A percentile compares a stretch with the other conserved stretches of the same genome.
Evolutionary conservation across 2,329 filamentous ascomycete genomes (phyloP).

Genomic region (Calonectria honghensis): DNA sequence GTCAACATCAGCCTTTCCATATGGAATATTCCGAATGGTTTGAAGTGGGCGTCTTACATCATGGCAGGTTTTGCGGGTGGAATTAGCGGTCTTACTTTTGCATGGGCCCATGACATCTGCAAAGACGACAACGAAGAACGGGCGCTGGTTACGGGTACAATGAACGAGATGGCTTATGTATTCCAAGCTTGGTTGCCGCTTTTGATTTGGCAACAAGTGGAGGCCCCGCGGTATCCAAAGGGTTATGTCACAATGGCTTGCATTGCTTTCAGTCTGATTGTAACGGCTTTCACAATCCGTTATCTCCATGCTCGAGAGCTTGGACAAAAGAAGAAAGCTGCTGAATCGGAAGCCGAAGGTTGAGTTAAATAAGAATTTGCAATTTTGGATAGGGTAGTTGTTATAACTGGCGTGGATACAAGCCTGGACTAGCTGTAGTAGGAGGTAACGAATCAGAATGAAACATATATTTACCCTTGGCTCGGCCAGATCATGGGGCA

Average conservation of each 20-base stretch:
- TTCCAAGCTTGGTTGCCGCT: conserved; percentile 82
- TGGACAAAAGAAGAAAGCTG: conserved; percentile 30
- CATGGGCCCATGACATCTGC: conserved; percentile 71
- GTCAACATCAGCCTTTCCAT: conserved; percentile 62
- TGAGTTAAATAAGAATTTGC: neutral
- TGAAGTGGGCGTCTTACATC: conserved; percentile 79
- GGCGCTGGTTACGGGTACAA: conserved; percentile 78
- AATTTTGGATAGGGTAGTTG: neutral
- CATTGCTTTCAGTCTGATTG: conserved; percentile 69
- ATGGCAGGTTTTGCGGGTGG: conserved; percentile 70
- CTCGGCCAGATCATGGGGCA: neutral
- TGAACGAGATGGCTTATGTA: conserved; percentile 83
- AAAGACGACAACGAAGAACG: conserved; percentile 77
- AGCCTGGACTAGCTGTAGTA: neutral
- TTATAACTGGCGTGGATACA: neutral
- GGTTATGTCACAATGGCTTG: conserved; percentile 74
- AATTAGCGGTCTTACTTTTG: conserved; percentile 66
- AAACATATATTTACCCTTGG: neutral
- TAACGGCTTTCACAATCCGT: conserved; percentile 68
- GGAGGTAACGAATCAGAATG: neutral
- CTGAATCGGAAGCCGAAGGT: conserved; percentile 28
- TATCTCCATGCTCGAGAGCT: conserved; percentile 34
- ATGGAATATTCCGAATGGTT: conserved; percentile 68
- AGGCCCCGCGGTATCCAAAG: conserved; percentile 76
- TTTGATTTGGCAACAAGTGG: conserved; percentile 79